Conservation (phyloP, 768 basidiomycete species). For the Kondoa malvinella region DNA sequence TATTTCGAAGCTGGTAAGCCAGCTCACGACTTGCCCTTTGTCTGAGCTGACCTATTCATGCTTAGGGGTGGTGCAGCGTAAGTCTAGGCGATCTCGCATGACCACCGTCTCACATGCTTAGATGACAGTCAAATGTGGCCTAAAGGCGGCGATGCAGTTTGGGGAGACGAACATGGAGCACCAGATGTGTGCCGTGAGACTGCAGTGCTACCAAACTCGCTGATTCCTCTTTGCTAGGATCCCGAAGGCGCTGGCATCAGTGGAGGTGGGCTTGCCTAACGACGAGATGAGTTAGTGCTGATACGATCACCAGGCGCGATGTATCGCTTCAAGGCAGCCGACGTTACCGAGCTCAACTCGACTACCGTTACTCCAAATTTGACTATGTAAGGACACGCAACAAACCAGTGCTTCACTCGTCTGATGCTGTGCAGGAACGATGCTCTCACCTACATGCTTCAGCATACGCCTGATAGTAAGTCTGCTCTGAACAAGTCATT, state of each 20-base stretch:
- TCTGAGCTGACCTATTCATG: not conserved
- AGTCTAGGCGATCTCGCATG: not conserved
- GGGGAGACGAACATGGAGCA: constrained; percentile 50
- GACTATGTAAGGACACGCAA: constrained; percentile 38
- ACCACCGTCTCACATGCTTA: too few species aligned
- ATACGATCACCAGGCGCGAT: not conserved
- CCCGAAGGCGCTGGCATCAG: constrained; percentile 32
- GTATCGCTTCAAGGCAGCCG: constrained; percentile 12
- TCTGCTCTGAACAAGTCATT: not conserved
- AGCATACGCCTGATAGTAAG: constrained; percentile 49
- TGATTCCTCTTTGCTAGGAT: constrained; percentile 66
- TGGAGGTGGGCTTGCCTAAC: constrained; percentile 12
- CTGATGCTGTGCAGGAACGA: constrained; percentile 32
- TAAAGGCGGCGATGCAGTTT: constrained; percentile 24
- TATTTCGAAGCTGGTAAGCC: constrained; percentile 89
- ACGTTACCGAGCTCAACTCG: constrained; percentile 11
- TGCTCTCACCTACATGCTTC: constrained; percentile 59
- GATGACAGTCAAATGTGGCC: constrained; percentile 23
- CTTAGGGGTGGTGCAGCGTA: not conserved
- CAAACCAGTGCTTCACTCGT: not conserved
- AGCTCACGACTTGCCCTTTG: constrained; percentile 37
- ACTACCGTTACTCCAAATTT: constrained; percentile 41
- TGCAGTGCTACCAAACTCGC: constrained; percentile 39
- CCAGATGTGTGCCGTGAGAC: constrained; percentile 46
- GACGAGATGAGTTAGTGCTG: not conserved